Evolutionary conservation across 441 rosid genomes (phyloP).

Genomic region (Biscutella laevigata): DNA sequence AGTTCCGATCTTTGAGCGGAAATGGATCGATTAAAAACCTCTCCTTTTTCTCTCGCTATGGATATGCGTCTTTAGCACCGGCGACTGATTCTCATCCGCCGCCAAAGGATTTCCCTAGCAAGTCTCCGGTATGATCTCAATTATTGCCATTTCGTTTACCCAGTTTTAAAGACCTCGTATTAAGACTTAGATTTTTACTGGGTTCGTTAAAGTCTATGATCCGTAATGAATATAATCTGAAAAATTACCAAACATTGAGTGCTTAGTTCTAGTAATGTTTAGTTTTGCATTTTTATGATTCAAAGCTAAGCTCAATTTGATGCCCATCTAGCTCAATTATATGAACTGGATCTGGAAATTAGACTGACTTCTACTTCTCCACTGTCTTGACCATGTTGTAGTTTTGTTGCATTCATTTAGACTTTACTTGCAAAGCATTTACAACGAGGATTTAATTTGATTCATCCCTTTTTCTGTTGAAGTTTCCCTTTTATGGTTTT

Average conservation of each 20-base stretch:
- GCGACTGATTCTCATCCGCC: conserved; percentile 25
- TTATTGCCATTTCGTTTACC: not conserved
- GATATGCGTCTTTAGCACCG: conserved; percentile 41
- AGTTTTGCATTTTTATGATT: not conserved
- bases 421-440: not conserved
- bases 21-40: conserved; percentile 23
- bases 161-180: not conserved
- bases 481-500: not conserved
- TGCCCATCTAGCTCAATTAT: not conserved
- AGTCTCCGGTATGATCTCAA: conserved; percentile 33
- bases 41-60: conserved; percentile 25
- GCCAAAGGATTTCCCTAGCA: conserved; percentile 26
- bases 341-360: not conserved
- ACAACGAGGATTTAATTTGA: not conserved
- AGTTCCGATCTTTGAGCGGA: conserved; percentile 28
- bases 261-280: not conserved
- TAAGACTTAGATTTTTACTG: not conserved
- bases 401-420: not conserved
- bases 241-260: no score
- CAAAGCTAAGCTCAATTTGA: not conserved
- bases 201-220: not conserved
- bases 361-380: not conserved
- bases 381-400: not conserved
- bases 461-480: not conserved
- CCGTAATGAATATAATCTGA: not conserved